phyloP scores from a whole-genome alignment of 164 flowering plant species.

The Liquidambar formosana region DNA sequence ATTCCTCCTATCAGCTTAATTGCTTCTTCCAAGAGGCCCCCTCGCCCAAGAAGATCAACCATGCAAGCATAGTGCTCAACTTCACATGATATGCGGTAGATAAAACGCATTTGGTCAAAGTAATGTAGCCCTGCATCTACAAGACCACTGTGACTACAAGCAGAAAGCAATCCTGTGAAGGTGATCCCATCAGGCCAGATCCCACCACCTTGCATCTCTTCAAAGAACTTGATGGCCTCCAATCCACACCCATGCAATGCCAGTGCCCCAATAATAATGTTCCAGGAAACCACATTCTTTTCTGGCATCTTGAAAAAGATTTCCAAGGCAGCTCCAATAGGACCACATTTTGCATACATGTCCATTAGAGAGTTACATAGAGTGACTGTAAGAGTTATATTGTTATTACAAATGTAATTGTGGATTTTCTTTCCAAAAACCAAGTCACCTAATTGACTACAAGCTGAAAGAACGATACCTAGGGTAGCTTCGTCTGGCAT shows the following conservation, averaged over 20 bases:
- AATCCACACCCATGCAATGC: conserved; percentile 49
- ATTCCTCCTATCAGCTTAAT: conserved; percentile 36
- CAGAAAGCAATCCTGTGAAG: conserved; percentile 50
- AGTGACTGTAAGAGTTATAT: conserved; percentile 22
- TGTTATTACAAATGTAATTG: conserved; percentile 15
- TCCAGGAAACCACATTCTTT: conserved; percentile 55
- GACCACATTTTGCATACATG: conserved; percentile 67
- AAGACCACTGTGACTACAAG: conserved; percentile 59
- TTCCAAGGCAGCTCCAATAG: conserved; percentile 24
- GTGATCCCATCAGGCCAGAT: conserved; percentile 49
- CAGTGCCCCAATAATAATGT: conserved; percentile 47
- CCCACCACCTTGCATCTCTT: conserved; percentile 38
- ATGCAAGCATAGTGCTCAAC: conserved; percentile 60
- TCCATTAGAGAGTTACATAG: conserved; percentile 48
- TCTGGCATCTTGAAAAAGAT: conserved; percentile 35
- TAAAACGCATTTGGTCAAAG: conserved; percentile 35
- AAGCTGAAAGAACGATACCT: conserved; percentile 43
- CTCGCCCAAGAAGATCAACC: conserved; percentile 57
- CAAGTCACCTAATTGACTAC: conserved; percentile 49
- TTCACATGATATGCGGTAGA: conserved; percentile 29
- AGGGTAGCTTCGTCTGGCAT: conserved; percentile 47
- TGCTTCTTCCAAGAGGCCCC: conserved; percentile 46
- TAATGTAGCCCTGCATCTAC: conserved; percentile 36
- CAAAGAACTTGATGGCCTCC: conserved; percentile 39
- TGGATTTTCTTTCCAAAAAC: conserved; percentile 38